Base-by-base conservation (phyloP, 805 yeast species). In the Wickerhamiella alocasiicola region DNA sequence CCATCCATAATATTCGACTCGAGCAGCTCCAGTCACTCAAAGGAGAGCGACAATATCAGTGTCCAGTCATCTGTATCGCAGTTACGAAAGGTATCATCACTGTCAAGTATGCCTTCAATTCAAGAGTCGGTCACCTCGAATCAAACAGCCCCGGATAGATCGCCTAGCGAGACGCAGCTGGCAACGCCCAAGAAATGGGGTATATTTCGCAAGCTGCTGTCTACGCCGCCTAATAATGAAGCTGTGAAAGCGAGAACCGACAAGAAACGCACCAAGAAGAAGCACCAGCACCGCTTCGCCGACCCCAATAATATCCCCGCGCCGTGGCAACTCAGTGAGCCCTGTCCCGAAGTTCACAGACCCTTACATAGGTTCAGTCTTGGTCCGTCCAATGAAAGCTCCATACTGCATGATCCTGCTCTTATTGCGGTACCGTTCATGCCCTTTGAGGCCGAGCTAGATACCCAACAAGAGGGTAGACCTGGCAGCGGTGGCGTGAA, bases 271-370 rank as follows among this genome's bases (percentile, higher is more conserved):
- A 31, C 25, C 12, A 19, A 19, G 5, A 30, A 29, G 30, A 37
- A 37, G 33, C 21, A 42, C 25, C 25, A 27, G 26, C 16, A 27
- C 12, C 18, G 21, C n/a, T 38, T 31, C 19, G 43, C 39, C 16
- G 36, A 41, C 25, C 41, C 44, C 20, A n/a, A 24, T 2, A 33
- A 31, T 12, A 17, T 45, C 6, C 58, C 59, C 5, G 51, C 55
- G 13, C 60, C 61, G 6, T 49, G 50, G 31, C 55, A 53, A 44
- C 48, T 59, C 17, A 40, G 49, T 9, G 49, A 54, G 13, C 47
- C 44, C 29, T 43, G 54, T 3, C 61, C 62, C 4, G 60, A 57
- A 26, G 48, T 59, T 15, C 39, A 37, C 24, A 52, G 62, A 1
- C 50, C 61, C 4, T 40, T 45, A 12, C 51, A 45, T 48, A 47